Base-by-base conservation (phyloP, 2,329 filamentous ascomycete genomes). In the Herpotrichia juniperi region DNA sequence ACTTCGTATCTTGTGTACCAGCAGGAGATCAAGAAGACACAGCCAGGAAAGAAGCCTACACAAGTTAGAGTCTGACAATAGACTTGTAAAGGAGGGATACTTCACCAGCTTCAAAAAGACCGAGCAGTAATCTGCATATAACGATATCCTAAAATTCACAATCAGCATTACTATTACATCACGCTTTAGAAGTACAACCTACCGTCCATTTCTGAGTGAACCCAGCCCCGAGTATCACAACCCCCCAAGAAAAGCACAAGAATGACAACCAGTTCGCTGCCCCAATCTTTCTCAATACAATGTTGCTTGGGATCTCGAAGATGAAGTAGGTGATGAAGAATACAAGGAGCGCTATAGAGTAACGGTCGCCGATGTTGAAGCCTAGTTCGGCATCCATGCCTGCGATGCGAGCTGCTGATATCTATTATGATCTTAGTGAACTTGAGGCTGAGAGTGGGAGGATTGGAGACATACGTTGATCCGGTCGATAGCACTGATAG, bases 261-360 rank as follows among this genome's bases (percentile, higher is more conserved):
- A 60, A 61, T 10, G 52, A 43, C 4, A 66, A 53, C 62, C 62
- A 66, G 34, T 61, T 61, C 3, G 62, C 62, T 10, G 58, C 51
- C 4, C 62, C 63, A 11, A 63, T 43, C 39, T 74, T 75, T 21
- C 74, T 72, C 22, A 83, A 68, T 7, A 81, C 69, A 49, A 83
- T 72, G 63, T 81, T 83, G 55, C 74, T 78, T 0, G 80, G 80
- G 4, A 82, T 74, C 58, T 83, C 79, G 54, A 78, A 81, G 21
- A 81, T 56, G 30, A 83, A 74, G 60, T 83, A 81, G 21, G 74
- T 74, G 35, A 82, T 72, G 62, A 82, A 82, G 71, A 83, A 84
- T 12, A 83, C 76, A 7, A 81, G 74, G 8, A 83, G 62, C 1
- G 76, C 68, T 56, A 79, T 74, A 2, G 75, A 77, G 59, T 82